Base-by-base conservation (phyloP, 2,329 filamentous ascomycete species). In the Berkeleyomyces basicola region DNA sequence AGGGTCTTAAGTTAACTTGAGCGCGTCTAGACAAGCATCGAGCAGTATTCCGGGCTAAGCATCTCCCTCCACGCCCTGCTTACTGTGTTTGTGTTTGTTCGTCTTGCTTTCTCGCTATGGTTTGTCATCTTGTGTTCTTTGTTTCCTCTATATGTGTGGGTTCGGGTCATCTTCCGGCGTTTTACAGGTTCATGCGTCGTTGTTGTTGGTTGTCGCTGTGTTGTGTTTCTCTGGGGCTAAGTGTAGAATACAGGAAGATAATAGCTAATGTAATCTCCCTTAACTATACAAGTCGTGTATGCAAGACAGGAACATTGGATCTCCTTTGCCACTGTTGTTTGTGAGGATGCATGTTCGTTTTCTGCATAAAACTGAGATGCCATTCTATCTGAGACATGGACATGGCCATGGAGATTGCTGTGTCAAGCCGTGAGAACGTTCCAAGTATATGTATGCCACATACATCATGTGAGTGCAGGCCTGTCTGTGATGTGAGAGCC, bases 1-100 rank as follows among this genome's bases (percentile, higher is more conserved):
- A 74, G 5, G 81, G 81, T 0, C 66, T 84, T 61, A 71, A 75
- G 61, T 69, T 83, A 67, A 69, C 67, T 59, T 77, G 67, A 65
- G 37, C 10, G 23, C 16, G 10, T 51, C 44, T 11, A 2, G 23
- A 23, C 23, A 36, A 11, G 43, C n/a, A 36, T 46, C 23, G 23
- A 23, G 40, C 7, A 14, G 36, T 59, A 23, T 43, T 40, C 39
- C 5, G 1, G 31, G 53, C 31, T 14, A 6, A 16, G 37, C 58
- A 3, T 39, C 7, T 49, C 23, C 23, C 23, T 23, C 23, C 23
- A 23, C 23, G 23, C 23, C 23, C 23, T 23, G 23, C 39, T 49
- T 64, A 11, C 57, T 43, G 36, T 47, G 23, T 51, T 65, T 59
- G 16, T 44, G 14, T 55, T 46, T 63, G 37, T 58, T 49, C 53